Base-by-base conservation (phyloP, 2,329 filamentous ascomycete genomes). In the Lachnellula arida region DNA sequence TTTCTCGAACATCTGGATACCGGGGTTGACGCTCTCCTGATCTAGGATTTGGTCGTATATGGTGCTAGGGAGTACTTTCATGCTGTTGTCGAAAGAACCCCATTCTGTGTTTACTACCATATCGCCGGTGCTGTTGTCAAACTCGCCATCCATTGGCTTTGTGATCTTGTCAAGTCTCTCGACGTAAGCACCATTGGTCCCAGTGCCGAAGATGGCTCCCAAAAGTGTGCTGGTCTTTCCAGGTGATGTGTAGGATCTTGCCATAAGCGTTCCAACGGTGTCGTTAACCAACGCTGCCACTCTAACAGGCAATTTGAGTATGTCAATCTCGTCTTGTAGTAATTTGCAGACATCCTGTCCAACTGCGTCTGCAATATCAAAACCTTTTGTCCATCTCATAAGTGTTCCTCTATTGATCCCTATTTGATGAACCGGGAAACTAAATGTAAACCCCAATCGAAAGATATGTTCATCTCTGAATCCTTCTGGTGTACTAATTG, bases 31-130 rank as follows among this genome's bases (percentile, higher is more conserved):
- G 62, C 87, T 94, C 58, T 87, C 84, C 55, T 77, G 76, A 72
- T 99, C 93, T 23, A 99, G 79, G 55, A 84, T 80, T 49, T 78
- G 75, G 70, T 99, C 94, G 75, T 91, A 97, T 0, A 83, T 76
- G 0, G 93, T 97, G 66, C 85, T 87, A 46, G 93, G 94, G 42
- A 99, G 80, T 19, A 96, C 88, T 64, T 87, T 89, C 62, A 97
- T 84, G 65, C 88, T 83, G 75, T 97, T 97, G 75, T 99, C 94
- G 68, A 99, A 99, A 55, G 91, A 96, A 60, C 94, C 94, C 94
- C 94, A 99, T 75, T 99, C 94, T 0, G 89, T 93, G 75, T 99
- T 99, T 75, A 99, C 82, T 56, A 99, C 91, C 94, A 99, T 99
- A 65, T 95, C 85, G 51, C 92, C 91, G 0, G 92, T 95, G 8